Conservation (phyloP, 225 moss, liverwort and hornwort species). For the Antitrichia curtipendula region DNA sequence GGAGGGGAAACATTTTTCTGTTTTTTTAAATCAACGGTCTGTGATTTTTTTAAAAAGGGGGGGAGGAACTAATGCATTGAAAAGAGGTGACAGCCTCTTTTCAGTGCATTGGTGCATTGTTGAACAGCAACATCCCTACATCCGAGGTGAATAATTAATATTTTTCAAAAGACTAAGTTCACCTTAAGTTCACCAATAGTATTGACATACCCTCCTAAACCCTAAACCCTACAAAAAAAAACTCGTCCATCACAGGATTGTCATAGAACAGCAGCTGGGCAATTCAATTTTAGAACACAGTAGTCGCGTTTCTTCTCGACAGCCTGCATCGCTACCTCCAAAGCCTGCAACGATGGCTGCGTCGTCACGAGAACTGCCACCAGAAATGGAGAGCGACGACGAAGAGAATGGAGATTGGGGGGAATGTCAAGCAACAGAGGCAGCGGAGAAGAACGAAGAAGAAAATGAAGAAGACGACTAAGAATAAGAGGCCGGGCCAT, state of each 20-base stretch:
- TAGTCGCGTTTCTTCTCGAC: neutral
- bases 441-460: neutral
- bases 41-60: too few relatives aligned
- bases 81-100: too few relatives aligned
- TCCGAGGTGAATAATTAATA: neutral
- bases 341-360: neutral
- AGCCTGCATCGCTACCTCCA: neutral
- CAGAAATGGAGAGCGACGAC: neutral
- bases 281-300: neutral
- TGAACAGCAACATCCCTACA: neutral
- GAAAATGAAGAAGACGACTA: neutral
- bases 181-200: too few relatives aligned
- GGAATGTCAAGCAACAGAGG: neutral
- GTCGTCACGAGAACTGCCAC: neutral
- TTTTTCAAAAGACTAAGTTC: neutral
- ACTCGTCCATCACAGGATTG: neutral
- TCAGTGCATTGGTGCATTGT: too few relatives aligned
- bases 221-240: neutral
- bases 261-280: neutral
- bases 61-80: too few relatives aligned
- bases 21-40: too few relatives aligned
- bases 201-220: neutral
- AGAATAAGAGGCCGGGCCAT: conserved; percentile 8
- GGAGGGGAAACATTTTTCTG: too few relatives aligned
- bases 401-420: neutral